Evolutionary conservation across 768 basidiomycete species (phyloP), one percentile per base, ranked within the genome.

Genomic region (Crassisporium funariophilum): DNA sequence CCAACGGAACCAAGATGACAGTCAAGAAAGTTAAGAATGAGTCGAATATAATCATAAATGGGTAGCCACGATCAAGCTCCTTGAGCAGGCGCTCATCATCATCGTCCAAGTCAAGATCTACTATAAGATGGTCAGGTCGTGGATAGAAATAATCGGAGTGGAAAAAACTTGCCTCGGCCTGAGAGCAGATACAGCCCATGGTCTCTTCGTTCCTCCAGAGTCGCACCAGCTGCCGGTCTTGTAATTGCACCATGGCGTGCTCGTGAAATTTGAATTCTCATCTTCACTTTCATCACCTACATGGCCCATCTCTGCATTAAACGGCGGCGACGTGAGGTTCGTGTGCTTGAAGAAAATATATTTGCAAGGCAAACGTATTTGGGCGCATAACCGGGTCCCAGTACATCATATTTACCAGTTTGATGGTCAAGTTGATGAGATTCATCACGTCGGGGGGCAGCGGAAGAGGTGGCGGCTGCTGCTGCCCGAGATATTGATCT

Each of bases 171-270:
- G 27, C 41, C 41, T 15, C 24, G 41, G 15, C 41, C 41, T 16
- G 24, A 41, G 4, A 27, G 41, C 41, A 41, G 27, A 27, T 41
- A 41, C 15, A 21, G 40, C 2, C 40, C 40, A 24, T 25, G 15
- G 40, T 29, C 37, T 39, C 37, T 39, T 38, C 36, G 36, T 16
- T 38, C 35, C 35, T 38, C 36, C n/a, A n/a, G n/a, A n/a, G n/a
- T n/a, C n/a, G n/a, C n/a, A n/a, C n/a, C n/a, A n/a, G n/a, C n/a
- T n/a, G n/a, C n/a, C n/a, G n/a, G n/a, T n/a, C n/a, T n/a, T n/a
- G n/a, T n/a, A n/a, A n/a, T n/a, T n/a, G n/a, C n/a, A n/a, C n/a
- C n/a, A n/a, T n/a, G n/a, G n/a, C n/a, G n/a, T n/a, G n/a, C n/a
- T n/a, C n/a, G n/a, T n/a, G n/a, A n/a, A n/a, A n/a, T n/a, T n/a